These are phyloP conservation scores for Aphanomyces cochlioides DNA, from an alignment of 352 stramenopile species.

Conservation along the genomic window DNA sequence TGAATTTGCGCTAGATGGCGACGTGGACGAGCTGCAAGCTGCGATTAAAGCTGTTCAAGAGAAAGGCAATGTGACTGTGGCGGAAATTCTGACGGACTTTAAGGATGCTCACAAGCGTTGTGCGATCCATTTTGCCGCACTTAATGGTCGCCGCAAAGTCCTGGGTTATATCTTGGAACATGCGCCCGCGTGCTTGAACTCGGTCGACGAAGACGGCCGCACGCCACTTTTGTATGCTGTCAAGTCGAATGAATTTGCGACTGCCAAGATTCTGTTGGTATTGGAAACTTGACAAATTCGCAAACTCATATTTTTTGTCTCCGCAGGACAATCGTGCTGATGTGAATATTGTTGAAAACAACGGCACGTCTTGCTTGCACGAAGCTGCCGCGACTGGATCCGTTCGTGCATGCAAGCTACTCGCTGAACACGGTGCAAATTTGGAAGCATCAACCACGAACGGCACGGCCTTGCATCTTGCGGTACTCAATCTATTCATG, in stretches of 20 bases:
- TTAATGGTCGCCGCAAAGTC: conserved; percentile 73
- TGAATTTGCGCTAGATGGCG: conserved; percentile 49
- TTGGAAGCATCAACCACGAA: conserved; percentile 63
- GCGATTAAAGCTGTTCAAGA: conserved; percentile 58
- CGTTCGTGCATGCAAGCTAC: conserved; percentile 52
- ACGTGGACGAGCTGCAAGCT: conserved; percentile 62
- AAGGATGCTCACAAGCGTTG: conserved; percentile 80
- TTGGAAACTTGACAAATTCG: not conserved
- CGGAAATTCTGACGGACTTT: conserved; percentile 55
- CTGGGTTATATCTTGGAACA: conserved; percentile 66
- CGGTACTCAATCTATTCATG: conserved; percentile 18
- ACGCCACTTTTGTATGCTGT: conserved; percentile 65
- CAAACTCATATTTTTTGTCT: not conserved
- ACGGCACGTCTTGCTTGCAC: conserved; percentile 61
- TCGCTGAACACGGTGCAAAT: conserved; percentile 51
- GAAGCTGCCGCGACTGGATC: conserved; percentile 67
- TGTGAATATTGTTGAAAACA: conserved; percentile 49
- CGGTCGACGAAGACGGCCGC: conserved; percentile 65
- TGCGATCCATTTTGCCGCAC: conserved; percentile 73
- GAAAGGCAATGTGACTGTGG: conserved; percentile 34
- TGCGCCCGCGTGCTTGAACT: conserved; percentile 46
- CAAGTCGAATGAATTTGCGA: conserved; percentile 73
- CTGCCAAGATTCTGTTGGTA: conserved; percentile 56
- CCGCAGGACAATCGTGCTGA: conserved; percentile 44
- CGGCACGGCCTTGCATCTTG: conserved; percentile 73